These are phyloP conservation scores for Ambrosia trifida DNA, from an alignment of 129 eudicot species.

Conservation along the genomic window DNA sequence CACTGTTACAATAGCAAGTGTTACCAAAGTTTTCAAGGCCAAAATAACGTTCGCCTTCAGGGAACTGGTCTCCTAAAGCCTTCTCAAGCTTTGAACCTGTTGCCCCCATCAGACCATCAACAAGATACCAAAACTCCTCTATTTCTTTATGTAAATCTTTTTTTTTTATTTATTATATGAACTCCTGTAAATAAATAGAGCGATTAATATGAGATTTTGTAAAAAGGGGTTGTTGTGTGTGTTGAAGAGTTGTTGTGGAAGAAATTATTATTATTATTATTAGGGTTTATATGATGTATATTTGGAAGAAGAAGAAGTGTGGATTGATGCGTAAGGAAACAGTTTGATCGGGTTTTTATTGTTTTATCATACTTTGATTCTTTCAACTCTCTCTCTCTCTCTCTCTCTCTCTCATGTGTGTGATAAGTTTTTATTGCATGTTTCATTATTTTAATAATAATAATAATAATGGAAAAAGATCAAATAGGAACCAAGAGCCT, in stretches of 20 bases:
- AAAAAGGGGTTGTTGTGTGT: neutral
- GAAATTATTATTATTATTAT: neutral
- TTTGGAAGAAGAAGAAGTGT: slow-evolving; percentile 5
- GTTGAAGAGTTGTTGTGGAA: slow-evolving; percentile 9
- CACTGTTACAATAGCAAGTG: slow-evolving; percentile 97
- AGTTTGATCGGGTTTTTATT: slow-evolving; percentile 23
- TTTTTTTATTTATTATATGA: neutral
- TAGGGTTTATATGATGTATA: slow-evolving; percentile 37
- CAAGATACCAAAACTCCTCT: slow-evolving; percentile 35
- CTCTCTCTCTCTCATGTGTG: too few species aligned
- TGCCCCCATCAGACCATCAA: slow-evolving; percentile 98
- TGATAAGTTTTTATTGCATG: too few species aligned
- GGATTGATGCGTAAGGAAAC: slow-evolving; percentile 25
- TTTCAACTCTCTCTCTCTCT: slow-evolving; percentile 5
- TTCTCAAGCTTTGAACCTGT: slow-evolving; percentile 95
- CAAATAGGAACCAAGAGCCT: too few species aligned
- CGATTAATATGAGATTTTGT: neutral
- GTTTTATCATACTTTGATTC: slow-evolving; percentile 12
- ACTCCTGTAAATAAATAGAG: slow-evolving; percentile 10
- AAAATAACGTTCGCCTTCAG: slow-evolving; percentile 94
- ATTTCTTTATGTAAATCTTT: slow-evolving; percentile 18
- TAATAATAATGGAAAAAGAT: too few species aligned
- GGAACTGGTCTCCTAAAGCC: slow-evolving; percentile 95
- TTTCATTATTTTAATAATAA: too few species aligned
- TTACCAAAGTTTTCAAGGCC: slow-evolving; percentile 95